Evolutionary conservation across 371 early-diverging fungal genomes (phyloP).

Genomic region (Mucor irregularis): DNA sequence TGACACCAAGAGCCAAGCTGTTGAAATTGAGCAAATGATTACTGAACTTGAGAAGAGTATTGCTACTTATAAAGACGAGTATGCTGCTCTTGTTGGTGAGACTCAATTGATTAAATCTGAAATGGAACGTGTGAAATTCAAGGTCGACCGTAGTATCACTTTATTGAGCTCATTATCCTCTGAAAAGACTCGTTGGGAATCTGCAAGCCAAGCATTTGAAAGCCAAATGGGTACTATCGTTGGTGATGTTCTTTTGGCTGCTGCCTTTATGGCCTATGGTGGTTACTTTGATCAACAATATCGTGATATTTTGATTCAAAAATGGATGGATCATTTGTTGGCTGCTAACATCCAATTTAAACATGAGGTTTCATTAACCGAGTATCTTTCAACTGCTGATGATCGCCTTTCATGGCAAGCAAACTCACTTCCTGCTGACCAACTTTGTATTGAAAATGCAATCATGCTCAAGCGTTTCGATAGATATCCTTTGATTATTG

Average conservation of each 20-base stretch:
- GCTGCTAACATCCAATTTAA: slow-evolving; percentile 82
- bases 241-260: slow-evolving; percentile 95
- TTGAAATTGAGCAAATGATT: slow-evolving; percentile 80
- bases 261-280: slow-evolving; percentile 95
- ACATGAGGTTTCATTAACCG: slow-evolving; percentile 82
- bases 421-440: slow-evolving; percentile 86
- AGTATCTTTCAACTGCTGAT: slow-evolving; percentile 92
- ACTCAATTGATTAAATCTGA: slow-evolving; percentile 91
- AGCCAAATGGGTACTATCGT: slow-evolving; percentile 97
- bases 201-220: slow-evolving; percentile 89
- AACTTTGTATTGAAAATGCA: slow-evolving; percentile 95
- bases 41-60: slow-evolving; percentile 86
- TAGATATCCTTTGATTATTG: slow-evolving; percentile 96
- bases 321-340: slow-evolving; percentile 80
- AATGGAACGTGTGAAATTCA: slow-evolving; percentile 92
- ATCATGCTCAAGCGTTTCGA: slow-evolving; percentile 94
- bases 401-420: slow-evolving; percentile 92
- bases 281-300: slow-evolving; percentile 98
- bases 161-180: slow-evolving; percentile 90
- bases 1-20: slow-evolving; percentile 72
- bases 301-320: slow-evolving; percentile 75
- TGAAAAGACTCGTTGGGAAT: slow-evolving; percentile 94
- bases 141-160: slow-evolving; percentile 90
- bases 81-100: slow-evolving; percentile 93
- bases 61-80: slow-evolving; percentile 92